Percentiles rank a stretch among this genome's conserved stretches.
These are phyloP conservation scores for Crithidia mellificae DNA, from an alignment of 208 protist species.

Conservation along the genomic window DNA sequence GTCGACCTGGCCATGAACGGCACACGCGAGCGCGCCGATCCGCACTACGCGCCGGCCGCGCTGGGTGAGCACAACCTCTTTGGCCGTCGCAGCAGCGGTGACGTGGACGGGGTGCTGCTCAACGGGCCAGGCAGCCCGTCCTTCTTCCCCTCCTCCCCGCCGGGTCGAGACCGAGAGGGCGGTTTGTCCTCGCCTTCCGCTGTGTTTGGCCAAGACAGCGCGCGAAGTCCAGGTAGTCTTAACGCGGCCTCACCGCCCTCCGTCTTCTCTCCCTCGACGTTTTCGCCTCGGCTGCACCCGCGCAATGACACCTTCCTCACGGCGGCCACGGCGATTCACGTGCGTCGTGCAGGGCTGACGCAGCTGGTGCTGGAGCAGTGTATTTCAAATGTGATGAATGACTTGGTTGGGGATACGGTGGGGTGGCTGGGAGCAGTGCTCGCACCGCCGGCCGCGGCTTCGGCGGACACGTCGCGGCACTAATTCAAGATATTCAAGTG, in stretches of 20 bases:
- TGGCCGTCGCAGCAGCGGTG: constrained; percentile 24
- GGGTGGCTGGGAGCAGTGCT: constrained; percentile 41
- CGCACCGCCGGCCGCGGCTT: not conserved
- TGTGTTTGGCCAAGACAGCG: too few relatives aligned
- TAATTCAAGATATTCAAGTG: too few relatives aligned
- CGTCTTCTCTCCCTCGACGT: constrained; percentile 1
- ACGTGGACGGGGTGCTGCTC: not conserved
- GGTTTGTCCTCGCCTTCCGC: not conserved
- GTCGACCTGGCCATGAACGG: constrained; percentile 33
- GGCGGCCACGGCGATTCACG: constrained; percentile 32
- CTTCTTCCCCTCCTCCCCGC: not conserved
- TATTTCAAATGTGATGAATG: constrained; percentile 62
- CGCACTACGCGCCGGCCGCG: constrained; percentile 22
- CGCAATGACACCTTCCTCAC: constrained; percentile 10
- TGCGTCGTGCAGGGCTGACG: constrained; percentile 45
- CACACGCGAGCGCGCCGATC: constrained; percentile 24
- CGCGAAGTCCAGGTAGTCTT: not conserved
- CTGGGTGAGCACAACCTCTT: constrained; percentile 39
- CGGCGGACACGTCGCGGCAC: not conserved
- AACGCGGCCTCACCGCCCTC: not conserved
- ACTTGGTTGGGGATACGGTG: constrained; percentile 59
- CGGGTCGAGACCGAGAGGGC: not conserved
- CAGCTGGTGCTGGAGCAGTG: constrained; percentile 63
- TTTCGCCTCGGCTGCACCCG: constrained; percentile 9
- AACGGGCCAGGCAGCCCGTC: not conserved